Conservation (phyloP, 2,329 filamentous ascomycete species). For the Penicillium sp. region DNA sequence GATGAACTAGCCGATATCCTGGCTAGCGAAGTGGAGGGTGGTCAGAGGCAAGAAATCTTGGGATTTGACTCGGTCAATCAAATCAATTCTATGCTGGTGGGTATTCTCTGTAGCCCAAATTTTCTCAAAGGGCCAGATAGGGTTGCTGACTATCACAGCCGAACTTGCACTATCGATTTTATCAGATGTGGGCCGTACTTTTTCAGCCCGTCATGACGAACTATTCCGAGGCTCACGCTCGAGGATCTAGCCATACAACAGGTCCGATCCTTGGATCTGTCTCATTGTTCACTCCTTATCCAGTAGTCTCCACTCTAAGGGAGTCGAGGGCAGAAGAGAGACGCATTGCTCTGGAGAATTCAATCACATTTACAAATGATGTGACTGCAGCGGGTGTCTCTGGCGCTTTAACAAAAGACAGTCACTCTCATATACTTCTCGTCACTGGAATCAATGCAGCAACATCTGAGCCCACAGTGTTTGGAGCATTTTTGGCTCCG, state of each 20-base stretch:
- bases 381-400: not conserved
- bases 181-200: not conserved
- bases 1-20: not conserved
- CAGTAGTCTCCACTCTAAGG: not conserved
- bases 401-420: not conserved
- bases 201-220: not conserved
- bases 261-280: not conserved
- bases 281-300: not conserved
- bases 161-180: not conserved
- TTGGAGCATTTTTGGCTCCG: not conserved
- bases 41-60: not conserved
- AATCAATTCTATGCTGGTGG: not conserved
- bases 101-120: not conserved
- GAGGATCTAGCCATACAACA: not conserved
- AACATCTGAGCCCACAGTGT: not conserved
- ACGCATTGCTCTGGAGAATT: not conserved
- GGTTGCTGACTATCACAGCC: not conserved
- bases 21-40: not conserved
- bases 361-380: not conserved
- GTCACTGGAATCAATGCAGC: not conserved
- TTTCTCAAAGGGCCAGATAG: not conserved
- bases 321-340: not conserved
- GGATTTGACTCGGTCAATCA: not conserved
- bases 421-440: not conserved
- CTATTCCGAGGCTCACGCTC: not conserved